These are phyloP conservation scores for Agrostemma githago DNA, from an alignment of 148 eudicot species.

Conservation along the genomic window DNA sequence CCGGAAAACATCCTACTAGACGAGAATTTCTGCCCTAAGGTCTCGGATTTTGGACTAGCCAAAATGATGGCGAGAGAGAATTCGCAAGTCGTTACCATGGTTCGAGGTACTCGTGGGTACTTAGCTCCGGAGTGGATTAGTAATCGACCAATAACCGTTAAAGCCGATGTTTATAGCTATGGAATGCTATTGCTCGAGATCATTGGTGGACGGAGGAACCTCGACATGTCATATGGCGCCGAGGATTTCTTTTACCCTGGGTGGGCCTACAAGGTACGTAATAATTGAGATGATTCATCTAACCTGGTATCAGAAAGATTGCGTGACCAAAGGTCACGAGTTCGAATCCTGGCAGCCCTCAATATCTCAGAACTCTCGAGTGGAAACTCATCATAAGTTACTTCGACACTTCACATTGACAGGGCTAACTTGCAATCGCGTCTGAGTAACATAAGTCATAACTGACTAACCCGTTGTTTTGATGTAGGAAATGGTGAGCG, in stretches of 20 bases:
- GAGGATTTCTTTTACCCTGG: constrained; percentile 87
- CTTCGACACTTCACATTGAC: too few species aligned
- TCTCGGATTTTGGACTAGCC: constrained; percentile 86
- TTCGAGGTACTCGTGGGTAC: constrained; percentile 95
- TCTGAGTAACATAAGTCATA: background rate
- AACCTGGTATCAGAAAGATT: too few species aligned
- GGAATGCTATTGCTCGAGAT: constrained; percentile 92
- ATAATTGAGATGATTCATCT: background rate
- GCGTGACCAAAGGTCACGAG: too few species aligned
- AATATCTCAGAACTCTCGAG: too few species aligned
- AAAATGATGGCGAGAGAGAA: constrained; percentile 81
- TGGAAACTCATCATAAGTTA: background rate
- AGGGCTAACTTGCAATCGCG: background rate
- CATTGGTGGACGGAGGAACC: constrained; percentile 84
- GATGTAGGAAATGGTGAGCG: constrained; percentile 54
- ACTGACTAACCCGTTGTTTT: too few species aligned
- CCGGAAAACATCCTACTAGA: constrained; percentile 91
- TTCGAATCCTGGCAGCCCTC: too few species aligned
- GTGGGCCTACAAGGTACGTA: constrained; percentile 82
- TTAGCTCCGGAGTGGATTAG: constrained; percentile 96
- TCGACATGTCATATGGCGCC: constrained; percentile 68
- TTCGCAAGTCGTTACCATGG: constrained; percentile 83
- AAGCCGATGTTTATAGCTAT: constrained; percentile 88
- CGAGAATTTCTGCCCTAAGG: constrained; percentile 79
- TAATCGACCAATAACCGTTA: constrained; percentile 84